phyloP scores from a whole-genome alignment of 208 protist genomes.

The Polymyxa betae region DNA sequence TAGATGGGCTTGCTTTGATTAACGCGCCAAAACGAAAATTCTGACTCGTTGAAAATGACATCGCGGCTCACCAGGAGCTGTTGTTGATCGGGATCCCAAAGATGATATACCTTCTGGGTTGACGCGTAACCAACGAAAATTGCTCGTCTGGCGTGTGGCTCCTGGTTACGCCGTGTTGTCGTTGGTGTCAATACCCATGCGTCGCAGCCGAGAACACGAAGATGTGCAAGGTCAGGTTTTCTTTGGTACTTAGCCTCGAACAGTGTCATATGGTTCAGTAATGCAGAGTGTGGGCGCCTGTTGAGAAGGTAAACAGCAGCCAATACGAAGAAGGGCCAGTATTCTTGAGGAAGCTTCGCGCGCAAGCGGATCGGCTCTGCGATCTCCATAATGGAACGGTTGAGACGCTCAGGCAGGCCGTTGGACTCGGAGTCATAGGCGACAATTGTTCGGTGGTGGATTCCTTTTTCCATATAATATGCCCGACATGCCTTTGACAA shows the following conservation, averaged over 20 bases:
- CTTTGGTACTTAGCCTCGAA: neutral
- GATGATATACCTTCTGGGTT: neutral
- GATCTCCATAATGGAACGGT: neutral
- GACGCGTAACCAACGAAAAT: neutral
- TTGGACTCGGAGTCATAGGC: neutral
- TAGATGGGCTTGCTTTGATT: no score
- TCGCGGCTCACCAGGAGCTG: neutral
- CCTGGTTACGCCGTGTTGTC: neutral
- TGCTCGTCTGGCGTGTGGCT: neutral
- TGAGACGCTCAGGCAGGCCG: neutral
- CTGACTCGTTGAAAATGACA: neutral
- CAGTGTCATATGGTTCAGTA: neutral
- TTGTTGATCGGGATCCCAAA: neutral
- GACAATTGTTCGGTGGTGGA: neutral
- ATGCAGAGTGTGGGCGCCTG: neutral
- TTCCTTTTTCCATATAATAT: neutral
- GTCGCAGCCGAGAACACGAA: neutral
- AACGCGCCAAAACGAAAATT: neutral
- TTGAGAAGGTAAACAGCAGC: neutral
- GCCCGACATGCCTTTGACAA: neutral
- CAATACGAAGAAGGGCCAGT: neutral
- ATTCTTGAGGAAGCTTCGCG: neutral
- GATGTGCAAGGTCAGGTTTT: neutral
- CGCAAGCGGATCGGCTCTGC: neutral
- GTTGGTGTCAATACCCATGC: neutral